Percentiles rank a stretch among this genome's conserved stretches.
Conservation (phyloP, 2,329 filamentous ascomycete species). For the Colletotrichum musicola region DNA sequence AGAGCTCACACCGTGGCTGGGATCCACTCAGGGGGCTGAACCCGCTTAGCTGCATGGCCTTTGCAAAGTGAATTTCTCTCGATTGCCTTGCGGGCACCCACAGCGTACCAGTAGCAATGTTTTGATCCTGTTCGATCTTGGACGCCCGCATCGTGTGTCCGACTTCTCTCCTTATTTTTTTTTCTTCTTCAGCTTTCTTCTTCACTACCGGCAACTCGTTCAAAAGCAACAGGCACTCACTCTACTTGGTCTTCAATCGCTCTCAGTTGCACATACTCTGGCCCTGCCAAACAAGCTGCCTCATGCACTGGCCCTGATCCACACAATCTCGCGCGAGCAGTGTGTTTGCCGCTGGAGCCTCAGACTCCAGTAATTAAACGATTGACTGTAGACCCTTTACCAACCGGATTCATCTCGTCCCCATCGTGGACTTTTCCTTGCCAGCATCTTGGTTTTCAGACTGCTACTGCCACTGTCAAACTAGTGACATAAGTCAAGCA, state of each 20-base stretch:
- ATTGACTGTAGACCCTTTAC: slow-evolving; percentile 34
- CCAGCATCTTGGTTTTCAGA: slow-evolving; percentile 5
- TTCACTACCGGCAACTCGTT: slow-evolving; percentile 1
- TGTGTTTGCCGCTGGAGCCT: slow-evolving; percentile 34
- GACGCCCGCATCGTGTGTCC: slow-evolving; percentile 12
- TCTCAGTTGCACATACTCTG: slow-evolving; percentile 12
- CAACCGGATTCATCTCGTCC: slow-evolving; percentile 13
- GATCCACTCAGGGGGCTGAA: rapidly evolving
- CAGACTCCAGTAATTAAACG: slow-evolving; percentile 27
- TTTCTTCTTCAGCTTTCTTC: neutral
- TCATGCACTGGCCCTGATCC: slow-evolving; percentile 28
- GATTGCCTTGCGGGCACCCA: slow-evolving; percentile 16
- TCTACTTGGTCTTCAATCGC: slow-evolving; percentile 6
- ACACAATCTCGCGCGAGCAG: slow-evolving; percentile 22
- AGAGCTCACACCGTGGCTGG: neutral
- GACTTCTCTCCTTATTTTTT: neutral
- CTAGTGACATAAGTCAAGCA: slow-evolving; percentile 21
- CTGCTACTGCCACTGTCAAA: neutral
- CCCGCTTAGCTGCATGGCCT: slow-evolving; percentile 12
- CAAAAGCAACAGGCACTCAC: neutral
- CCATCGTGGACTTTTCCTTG: slow-evolving; percentile 2
- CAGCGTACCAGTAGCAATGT: slow-evolving; percentile 23
- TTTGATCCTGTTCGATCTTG: slow-evolving; percentile 26
- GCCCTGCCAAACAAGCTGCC: slow-evolving; percentile 10
- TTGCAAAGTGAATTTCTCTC: neutral